Conservation (phyloP, 2,329 filamentous ascomycete species). For the Cyclaneusma minus region DNA sequence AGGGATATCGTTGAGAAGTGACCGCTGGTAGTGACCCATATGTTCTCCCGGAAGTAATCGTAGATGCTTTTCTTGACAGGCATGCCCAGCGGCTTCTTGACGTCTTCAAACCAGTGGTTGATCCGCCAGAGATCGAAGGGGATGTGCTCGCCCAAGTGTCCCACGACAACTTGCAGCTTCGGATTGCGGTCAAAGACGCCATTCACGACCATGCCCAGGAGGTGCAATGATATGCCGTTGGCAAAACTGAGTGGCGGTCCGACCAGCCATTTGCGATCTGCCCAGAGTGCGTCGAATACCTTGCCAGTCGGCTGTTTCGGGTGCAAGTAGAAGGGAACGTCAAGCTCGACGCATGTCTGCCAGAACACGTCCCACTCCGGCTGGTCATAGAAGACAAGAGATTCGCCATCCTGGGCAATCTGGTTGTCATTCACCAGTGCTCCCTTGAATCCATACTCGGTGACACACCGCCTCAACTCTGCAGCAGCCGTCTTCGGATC, state of each 20-base stretch:
- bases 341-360: conserved; percentile 36
- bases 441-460: conserved; percentile 40
- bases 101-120: conserved; percentile 38
- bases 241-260: conserved; percentile 44
- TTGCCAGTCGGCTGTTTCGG: conserved; percentile 39
- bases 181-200: conserved; percentile 34
- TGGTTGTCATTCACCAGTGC: conserved; percentile 45
- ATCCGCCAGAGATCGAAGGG: conserved; percentile 34
- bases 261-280: conserved; percentile 40
- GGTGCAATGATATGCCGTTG: conserved; percentile 40
- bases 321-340: conserved; percentile 47
- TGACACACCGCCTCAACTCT: conserved; percentile 35
- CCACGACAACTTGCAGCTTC: conserved; percentile 28
- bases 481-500: conserved; percentile 29
- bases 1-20: conserved; percentile 38
- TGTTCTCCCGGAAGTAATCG: conserved; percentile 37
- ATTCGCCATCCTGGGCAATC: conserved; percentile 36
- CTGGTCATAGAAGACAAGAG: conserved; percentile 47
- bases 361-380: conserved; percentile 45
- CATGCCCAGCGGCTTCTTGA: conserved; percentile 24
- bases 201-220: conserved; percentile 33
- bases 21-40: conserved; percentile 41
- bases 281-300: conserved; percentile 41
- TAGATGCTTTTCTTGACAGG: conserved; percentile 22
- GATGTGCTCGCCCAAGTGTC: conserved; percentile 32